These are phyloP conservation scores for Persicaria maculosa DNA, from an alignment of 148 eudicot species.

Conservation along the genomic window DNA sequence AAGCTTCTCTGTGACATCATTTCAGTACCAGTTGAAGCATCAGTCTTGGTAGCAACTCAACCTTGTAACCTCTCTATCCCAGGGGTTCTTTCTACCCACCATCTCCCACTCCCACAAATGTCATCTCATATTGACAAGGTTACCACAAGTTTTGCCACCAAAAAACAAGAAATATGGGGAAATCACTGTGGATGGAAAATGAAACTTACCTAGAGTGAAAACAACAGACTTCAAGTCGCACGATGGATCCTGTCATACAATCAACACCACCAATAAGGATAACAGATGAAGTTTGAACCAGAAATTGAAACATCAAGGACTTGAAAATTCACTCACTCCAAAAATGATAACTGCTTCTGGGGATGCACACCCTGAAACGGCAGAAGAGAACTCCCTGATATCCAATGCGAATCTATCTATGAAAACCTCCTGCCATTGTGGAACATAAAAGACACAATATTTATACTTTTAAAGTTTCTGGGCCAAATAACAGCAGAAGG, in stretches of 20 bases:
- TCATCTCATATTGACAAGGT: not conserved
- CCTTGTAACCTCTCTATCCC: not conserved
- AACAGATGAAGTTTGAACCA: constrained; percentile 11
- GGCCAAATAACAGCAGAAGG: not conserved
- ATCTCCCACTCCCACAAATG: not conserved
- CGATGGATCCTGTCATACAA: constrained; percentile 37
- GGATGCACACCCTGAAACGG: constrained; percentile 47
- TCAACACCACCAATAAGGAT: constrained; percentile 14
- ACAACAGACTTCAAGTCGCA: constrained; percentile 56
- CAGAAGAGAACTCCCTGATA: constrained; percentile 41
- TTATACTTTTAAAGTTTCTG: not conserved
- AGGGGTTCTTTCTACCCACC: not conserved
- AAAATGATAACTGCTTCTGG: constrained; percentile 79
- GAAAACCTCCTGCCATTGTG: constrained; percentile 19
- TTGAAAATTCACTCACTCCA: constrained; percentile 50
- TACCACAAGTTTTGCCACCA: not conserved
- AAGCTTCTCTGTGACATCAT: not conserved
- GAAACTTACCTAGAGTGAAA: constrained; percentile 67
- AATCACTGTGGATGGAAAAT: not conserved
- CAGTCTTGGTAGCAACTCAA: not conserved
- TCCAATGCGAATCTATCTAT: constrained; percentile 63
- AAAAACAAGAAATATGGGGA: not conserved
- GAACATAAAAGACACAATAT: not conserved
- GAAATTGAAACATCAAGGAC: constrained; percentile 9
- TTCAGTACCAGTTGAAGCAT: not conserved